Evolutionary conservation across 2,329 filamentous ascomycete species (phyloP).

Genomic region (Pseudogymnoascus sp.): DNA sequence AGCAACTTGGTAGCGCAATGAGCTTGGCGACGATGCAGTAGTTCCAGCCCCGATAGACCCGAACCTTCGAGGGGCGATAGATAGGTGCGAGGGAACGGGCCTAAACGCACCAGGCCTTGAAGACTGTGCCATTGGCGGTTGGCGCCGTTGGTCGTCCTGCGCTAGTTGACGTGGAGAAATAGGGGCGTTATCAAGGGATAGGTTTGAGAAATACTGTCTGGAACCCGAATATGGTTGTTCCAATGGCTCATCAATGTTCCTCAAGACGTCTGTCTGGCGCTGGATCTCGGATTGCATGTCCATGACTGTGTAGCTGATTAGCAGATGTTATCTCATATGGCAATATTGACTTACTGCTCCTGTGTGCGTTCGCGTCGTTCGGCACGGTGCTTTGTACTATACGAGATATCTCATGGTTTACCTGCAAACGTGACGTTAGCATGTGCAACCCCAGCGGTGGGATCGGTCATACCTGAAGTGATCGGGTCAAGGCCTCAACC

Average conservation of each 20-base stretch:
- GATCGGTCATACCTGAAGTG: constrained; percentile 50
- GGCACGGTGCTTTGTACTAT: constrained; percentile 68
- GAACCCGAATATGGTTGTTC: constrained; percentile 60
- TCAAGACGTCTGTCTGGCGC: constrained; percentile 52
- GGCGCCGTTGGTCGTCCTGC: constrained; percentile 73
- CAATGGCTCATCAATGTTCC: constrained; percentile 56
- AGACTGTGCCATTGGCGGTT: constrained; percentile 56
- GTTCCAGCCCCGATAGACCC: constrained; percentile 72
- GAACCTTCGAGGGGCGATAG: constrained; percentile 69
- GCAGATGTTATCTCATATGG: constrained; percentile 14
- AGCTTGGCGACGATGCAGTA: constrained; percentile 65
- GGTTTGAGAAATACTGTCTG: constrained; percentile 58
- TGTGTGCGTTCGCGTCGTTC: constrained; percentile 69
- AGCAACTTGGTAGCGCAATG: constrained; percentile 56
- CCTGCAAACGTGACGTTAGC: constrained; percentile 42
- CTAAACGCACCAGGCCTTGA: constrained; percentile 63
- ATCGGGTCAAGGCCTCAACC: constrained; percentile 71
- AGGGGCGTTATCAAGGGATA: constrained; percentile 63
- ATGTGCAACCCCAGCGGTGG: constrained; percentile 13
- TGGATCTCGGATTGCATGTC: constrained; percentile 54
- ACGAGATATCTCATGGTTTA: constrained; percentile 78
- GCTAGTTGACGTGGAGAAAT: constrained; percentile 83
- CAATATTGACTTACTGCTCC: constrained; percentile 61
- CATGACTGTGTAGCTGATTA: constrained; percentile 40
- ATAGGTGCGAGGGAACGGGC: constrained; percentile 74